These are phyloP conservation scores for Umbelopsis sp. DNA, from an alignment of 371 early-diverging fungal genomes.

Conservation along the genomic window DNA sequence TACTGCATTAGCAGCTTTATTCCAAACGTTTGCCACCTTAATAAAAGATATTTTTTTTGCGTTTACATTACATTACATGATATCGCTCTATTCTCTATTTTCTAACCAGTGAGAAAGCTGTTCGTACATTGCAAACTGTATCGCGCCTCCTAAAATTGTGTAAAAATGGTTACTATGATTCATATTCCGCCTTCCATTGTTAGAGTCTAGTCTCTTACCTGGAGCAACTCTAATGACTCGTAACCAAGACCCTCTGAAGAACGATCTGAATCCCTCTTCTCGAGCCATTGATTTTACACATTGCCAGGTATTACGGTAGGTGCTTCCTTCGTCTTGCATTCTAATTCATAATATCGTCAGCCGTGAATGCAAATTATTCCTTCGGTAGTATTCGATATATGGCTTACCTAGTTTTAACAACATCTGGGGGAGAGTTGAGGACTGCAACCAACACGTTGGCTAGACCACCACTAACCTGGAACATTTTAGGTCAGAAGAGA, in stretches of 20 bases:
- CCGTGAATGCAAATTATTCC: neutral
- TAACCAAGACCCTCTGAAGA: slow-evolving; percentile 53
- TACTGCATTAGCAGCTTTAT: too few relatives aligned
- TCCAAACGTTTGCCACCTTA: too few relatives aligned
- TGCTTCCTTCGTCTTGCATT: slow-evolving; percentile 53
- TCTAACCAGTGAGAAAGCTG: slow-evolving; percentile 39
- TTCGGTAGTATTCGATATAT: neutral
- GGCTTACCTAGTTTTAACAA: slow-evolving; percentile 45
- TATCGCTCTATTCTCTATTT: slow-evolving; percentile 3
- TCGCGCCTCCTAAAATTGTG: slow-evolving; percentile 37
- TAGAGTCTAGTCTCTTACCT: slow-evolving; percentile 29
- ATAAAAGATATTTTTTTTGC: too few relatives aligned
- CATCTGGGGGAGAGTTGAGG: slow-evolving; percentile 55
- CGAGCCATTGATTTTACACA: slow-evolving; percentile 44
- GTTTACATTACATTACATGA: too few relatives aligned
- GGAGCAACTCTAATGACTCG: slow-evolving; percentile 59
- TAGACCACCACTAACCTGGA: slow-evolving; percentile 46
- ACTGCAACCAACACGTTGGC: slow-evolving; percentile 58
- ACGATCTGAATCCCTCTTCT: slow-evolving; percentile 47
- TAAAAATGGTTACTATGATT: neutral
- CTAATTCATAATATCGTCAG: slow-evolving; percentile 25
- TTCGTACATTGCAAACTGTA: slow-evolving; percentile 53
- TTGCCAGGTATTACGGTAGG: slow-evolving; percentile 45
- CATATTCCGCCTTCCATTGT: too few relatives aligned
- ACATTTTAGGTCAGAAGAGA: neutral